Percentiles rank a stretch among this genome's conserved stretches.
phyloP scores from a whole-genome alignment of 306 rosid genomes.

The Fragaria ananassa region DNA sequence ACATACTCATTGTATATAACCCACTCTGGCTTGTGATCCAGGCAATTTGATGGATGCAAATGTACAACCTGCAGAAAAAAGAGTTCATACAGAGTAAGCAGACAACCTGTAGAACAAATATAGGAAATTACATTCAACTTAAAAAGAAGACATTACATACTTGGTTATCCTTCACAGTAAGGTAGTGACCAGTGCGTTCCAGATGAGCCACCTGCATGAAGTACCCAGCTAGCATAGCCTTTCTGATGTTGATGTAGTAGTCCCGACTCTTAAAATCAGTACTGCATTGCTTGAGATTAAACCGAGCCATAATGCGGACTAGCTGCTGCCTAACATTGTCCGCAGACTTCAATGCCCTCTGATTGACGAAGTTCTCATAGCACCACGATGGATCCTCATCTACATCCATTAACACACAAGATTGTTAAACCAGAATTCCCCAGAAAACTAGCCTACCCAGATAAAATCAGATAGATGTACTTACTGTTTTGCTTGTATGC shows the following conservation, averaged over 20 bases:
- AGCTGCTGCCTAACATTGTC: slow-evolving; percentile 93
- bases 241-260: slow-evolving; percentile 83
- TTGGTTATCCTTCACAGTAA: slow-evolving; percentile 95
- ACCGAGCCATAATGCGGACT: slow-evolving; percentile 81
- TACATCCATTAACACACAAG: slow-evolving; percentile 33
- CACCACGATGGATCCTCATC: slow-evolving; percentile 96
- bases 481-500: slow-evolving; percentile 94
- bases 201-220: slow-evolving; percentile 99
- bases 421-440: slow-evolving; percentile 1
- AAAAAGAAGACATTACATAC: slow-evolving; percentile 27
- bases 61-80: slow-evolving; percentile 63
- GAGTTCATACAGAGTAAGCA: neutral
- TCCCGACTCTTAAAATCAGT: slow-evolving; percentile 89
- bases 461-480: slow-evolving; percentile 22
- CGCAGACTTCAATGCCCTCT: slow-evolving; percentile 80
- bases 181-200: slow-evolving; percentile 88
- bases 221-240: slow-evolving; percentile 93
- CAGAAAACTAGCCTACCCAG: neutral
- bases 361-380: slow-evolving; percentile 78
- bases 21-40: slow-evolving; percentile 98
- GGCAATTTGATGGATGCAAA: slow-evolving; percentile 94
- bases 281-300: slow-evolving; percentile 85
- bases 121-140: no score
- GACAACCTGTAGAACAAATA: neutral
- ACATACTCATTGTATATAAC: slow-evolving; percentile 90